Percentiles rank a stretch among this genome's conserved stretches.
phyloP scores from a whole-genome alignment of 768 basidiomycete species.

The Pholiota molesta region DNA sequence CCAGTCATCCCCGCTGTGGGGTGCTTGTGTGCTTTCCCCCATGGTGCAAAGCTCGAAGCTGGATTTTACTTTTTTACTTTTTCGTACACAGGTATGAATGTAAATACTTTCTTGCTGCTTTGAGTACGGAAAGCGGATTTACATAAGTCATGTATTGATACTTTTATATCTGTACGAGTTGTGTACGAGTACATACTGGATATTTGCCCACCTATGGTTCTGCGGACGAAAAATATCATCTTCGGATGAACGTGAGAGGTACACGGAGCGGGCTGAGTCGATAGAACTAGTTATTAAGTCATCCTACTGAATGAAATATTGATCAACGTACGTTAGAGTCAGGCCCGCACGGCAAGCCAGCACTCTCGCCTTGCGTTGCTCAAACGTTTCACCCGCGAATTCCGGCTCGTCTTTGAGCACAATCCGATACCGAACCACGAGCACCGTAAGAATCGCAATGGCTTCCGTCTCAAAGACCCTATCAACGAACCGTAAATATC shows the following conservation, averaged over 20 bases:
- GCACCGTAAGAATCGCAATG: conserved; percentile 51
- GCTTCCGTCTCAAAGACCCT: conserved; percentile 57
- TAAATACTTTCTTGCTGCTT: too few relatives aligned
- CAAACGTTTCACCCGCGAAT: conserved; percentile 49
- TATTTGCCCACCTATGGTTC: too few relatives aligned
- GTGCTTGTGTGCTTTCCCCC: too few relatives aligned
- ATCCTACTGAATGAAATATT: neutral
- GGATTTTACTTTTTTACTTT: too few relatives aligned
- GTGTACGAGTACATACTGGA: too few relatives aligned
- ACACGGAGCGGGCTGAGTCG: conserved; percentile 26
- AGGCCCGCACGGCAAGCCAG: conserved; percentile 37
- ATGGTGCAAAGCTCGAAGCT: too few relatives aligned
- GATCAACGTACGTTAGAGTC: conserved; percentile 46
- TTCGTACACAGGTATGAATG: too few relatives aligned
- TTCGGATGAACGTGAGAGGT: conserved; percentile 26
- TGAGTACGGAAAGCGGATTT: too few relatives aligned
- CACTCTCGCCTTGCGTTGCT: conserved; percentile 45
- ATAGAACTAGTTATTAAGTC: neutral
- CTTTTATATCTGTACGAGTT: too few relatives aligned
- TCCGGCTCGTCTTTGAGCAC: conserved; percentile 53
- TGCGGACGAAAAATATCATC: neutral
- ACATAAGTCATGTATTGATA: too few relatives aligned
- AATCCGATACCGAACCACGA: conserved; percentile 49
- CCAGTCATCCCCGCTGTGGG: too few relatives aligned
- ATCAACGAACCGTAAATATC: conserved; percentile 1